Evolutionary conservation across 1,139 yeast species (phyloP).

Genomic region (Suhomyces chickasaworum): DNA sequence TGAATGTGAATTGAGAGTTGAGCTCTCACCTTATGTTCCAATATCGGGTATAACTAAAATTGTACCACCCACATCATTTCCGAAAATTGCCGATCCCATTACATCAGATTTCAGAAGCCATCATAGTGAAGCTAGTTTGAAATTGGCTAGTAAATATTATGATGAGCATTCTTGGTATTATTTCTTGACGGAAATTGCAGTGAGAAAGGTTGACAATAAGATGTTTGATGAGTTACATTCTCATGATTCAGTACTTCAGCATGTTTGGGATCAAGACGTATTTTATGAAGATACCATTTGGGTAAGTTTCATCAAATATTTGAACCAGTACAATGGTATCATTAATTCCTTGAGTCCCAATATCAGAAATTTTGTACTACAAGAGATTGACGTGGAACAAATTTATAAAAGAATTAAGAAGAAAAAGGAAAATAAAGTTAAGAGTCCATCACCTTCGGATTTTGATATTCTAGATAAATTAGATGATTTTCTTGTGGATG

Average conservation of each 20-base stretch:
- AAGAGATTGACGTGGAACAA: slow-evolving; percentile 38
- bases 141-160: slow-evolving; percentile 34
- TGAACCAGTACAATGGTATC: slow-evolving; percentile 45
- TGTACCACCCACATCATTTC: slow-evolving; percentile 46
- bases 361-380: slow-evolving; percentile 37
- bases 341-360: slow-evolving; percentile 40
- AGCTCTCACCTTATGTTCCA: slow-evolving; percentile 47
- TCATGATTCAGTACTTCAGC: slow-evolving; percentile 17
- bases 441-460: slow-evolving; percentile 7
- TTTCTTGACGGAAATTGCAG: slow-evolving; percentile 51
- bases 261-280: slow-evolving; percentile 32
- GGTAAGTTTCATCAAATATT: slow-evolving; percentile 36
- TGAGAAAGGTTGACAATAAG: slow-evolving; percentile 48
- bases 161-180: slow-evolving; percentile 50
- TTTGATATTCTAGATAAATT: slow-evolving; percentile 25
- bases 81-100: slow-evolving; percentile 37
- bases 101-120: slow-evolving; percentile 18
- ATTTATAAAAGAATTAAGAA: slow-evolving; percentile 34
- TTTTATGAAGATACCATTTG: slow-evolving; percentile 31
- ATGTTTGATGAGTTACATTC: slow-evolving; percentile 43
- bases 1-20: slow-evolving; percentile 49
- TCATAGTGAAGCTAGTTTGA: slow-evolving; percentile 33
- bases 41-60: slow-evolving; percentile 44
- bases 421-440: slow-evolving; percentile 23
- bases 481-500: slow-evolving; percentile 40